Base-by-base conservation (phyloP, 2,329 filamentous ascomycete species). In the Fusarium caatingaense region DNA sequence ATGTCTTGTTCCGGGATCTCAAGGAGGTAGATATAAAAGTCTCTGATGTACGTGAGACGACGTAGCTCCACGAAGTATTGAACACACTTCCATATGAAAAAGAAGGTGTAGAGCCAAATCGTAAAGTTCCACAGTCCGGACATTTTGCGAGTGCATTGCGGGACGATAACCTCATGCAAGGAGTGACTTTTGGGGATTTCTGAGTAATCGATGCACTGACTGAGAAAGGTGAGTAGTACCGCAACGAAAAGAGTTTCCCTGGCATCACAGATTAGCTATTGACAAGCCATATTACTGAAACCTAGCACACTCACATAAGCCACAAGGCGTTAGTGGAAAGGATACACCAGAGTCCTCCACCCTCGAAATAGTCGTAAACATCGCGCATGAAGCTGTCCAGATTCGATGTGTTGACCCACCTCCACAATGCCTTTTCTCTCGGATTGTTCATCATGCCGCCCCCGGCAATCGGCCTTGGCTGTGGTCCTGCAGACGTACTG, bases 341-440 rank as follows among this genome's bases (percentile, higher is more conserved):
- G 56, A 97, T 97, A 60, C 93, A 97, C 87, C 90, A 94, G 40
- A 97, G 89, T 1, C 94, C 94, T 68, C 93, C 91, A 3, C 91
- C 92, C 54, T 91, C 84, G 76, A 92, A 97, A 80, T 97, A 98
- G 69, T 92, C 86, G 78, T 98, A 98, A 6, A 97, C 93, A 67
- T 89, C 92, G 58, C 89, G 87, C 76, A 97, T 89, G 78, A 97
- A 98, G 74, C 89, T 91, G 79, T 98, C 94, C 56, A 98, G 84
- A 76, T 97, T 96, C 40, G 92, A 89, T 60, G 96, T 93, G 76
- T 97, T 97, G 57, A 93, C 93, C 92, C 94, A 98, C 80, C 93
- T 88, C 91, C 93, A 98, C 83, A 97, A 88, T 6, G 94, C 94
- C 78, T 91, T 92, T 76, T 95, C 92, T 78, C 89, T 76, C 7